Conservation (phyloP, 2,329 filamentous ascomycete species). For the Cytospora schulzeri region DNA sequence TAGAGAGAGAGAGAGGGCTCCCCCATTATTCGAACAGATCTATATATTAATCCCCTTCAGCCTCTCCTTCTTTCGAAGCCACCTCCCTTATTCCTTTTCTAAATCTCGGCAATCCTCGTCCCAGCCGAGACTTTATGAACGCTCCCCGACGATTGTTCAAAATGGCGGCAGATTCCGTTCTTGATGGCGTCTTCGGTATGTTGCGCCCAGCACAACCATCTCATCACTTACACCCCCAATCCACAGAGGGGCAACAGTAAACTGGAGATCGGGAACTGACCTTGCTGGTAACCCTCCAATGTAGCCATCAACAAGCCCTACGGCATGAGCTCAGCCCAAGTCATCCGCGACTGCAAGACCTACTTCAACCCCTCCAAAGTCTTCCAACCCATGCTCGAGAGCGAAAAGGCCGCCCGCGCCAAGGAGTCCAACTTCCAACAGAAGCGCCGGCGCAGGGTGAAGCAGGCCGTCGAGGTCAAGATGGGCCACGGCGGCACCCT, state of each 20-base stretch:
- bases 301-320: conserved; percentile 91
- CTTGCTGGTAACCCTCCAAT: not conserved
- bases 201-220: conserved; percentile 21
- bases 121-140: conserved; percentile 26
- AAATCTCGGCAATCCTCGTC: not conserved
- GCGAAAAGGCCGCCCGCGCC: conserved; percentile 58
- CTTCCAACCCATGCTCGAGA: conserved; percentile 76
- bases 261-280: not conserved
- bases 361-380: conserved; percentile 79
- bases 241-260: conserved; percentile 5
- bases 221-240: not conserved
- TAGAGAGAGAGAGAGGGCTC: not conserved
- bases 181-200: conserved; percentile 62
- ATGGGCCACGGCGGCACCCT: conserved; percentile 95
- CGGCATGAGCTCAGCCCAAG: conserved; percentile 84
- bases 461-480: conserved; percentile 74
- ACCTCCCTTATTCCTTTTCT: not conserved
- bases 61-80: too few species aligned
- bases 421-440: conserved; percentile 62
- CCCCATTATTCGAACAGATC: not conserved
- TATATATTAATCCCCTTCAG: not conserved
- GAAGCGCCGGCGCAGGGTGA: conserved; percentile 58
- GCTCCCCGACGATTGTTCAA: conserved; percentile 38
- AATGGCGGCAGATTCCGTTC: conserved; percentile 56
- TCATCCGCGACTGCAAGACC: conserved; percentile 83